Evolutionary conservation across 2,329 filamentous ascomycete species (phyloP), one percentile per base, ranked within the genome.

Genomic region (Diaporthe longicolla): DNA sequence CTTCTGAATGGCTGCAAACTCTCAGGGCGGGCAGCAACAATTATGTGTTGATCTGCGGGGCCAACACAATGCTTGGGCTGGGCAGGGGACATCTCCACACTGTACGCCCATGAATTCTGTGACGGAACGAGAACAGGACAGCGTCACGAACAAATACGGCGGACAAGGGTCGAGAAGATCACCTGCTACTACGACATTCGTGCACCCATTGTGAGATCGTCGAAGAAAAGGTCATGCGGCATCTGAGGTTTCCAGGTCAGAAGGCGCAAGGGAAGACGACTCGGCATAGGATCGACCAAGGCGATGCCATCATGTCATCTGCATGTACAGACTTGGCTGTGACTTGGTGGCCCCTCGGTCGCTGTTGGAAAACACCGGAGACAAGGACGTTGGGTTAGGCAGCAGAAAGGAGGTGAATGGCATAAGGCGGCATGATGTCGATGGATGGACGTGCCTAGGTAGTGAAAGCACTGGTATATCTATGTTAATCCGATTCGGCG

Each of bases 401-500:
- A 59, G 54, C 43, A 52, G 61, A 26, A 21, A 21, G 43, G 54
- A 61, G 55, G 43, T 52, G 40, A 52, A 61, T 32, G 40, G 45
- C 50, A 61, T 10, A 24, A 63, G 55, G 55, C 58, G 50, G 43
- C 29, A 32, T 52, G 45, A 48, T 37, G 45, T 70, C 37, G 71
- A 45, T 35, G 48, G 58, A 58, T 52, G 45, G 69, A 43, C 58
- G 45, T 43, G 40, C 15, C 40, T 43, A 43, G 40, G 40, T 63
- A 71, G 54, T 63, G 57, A 48, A 63, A 61, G 69, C 69, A 54
- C 35, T 63, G 55, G 29, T 37, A 59, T 63, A n/a, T 37, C 45
- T 54, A 45, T 50, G 70, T 71, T 71, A 71, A 71, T 71, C 70
- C 70, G 70, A 71, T 54, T 55, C 57, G 57, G 57, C 70, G 70